These are phyloP conservation scores for Coemansia sp. DNA, from an alignment of 192 early-diverging fungal species.

Conservation along the genomic window DNA sequence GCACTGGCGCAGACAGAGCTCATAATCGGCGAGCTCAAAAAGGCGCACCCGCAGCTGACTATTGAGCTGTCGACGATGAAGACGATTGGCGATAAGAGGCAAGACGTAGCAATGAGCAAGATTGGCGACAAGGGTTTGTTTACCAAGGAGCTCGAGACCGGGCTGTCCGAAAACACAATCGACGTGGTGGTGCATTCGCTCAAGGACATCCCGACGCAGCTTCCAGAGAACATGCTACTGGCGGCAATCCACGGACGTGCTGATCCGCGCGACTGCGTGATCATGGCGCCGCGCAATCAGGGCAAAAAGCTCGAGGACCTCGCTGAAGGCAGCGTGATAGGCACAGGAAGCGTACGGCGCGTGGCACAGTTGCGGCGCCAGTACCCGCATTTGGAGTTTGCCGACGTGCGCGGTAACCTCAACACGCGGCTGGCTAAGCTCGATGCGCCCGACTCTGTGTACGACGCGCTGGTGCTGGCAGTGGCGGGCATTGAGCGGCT, in stretches of 20 bases:
- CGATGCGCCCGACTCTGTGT: constrained; percentile 64
- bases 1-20: constrained; percentile 83
- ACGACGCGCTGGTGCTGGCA: constrained; percentile 80
- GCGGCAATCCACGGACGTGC: constrained; percentile 85
- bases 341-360: constrained; percentile 86
- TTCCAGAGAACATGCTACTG: constrained; percentile 79
- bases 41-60: constrained; percentile 40
- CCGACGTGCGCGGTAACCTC: constrained; percentile 79
- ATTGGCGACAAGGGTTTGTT: constrained; percentile 91
- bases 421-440: constrained; percentile 88
- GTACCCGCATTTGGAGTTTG: constrained; percentile 76
- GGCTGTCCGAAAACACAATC: constrained; percentile 63
- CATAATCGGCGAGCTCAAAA: constrained; percentile 61
- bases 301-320: constrained; percentile 61
- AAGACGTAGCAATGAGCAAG: constrained; percentile 79
- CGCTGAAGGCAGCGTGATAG: constrained; percentile 74
- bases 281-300: constrained; percentile 54
- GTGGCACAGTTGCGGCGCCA: constrained; percentile 78
- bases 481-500: constrained; percentile 82
- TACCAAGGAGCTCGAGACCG: constrained; percentile 86
- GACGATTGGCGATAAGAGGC: constrained; percentile 79
- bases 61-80: constrained; percentile 64
- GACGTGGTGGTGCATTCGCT: constrained; percentile 92
- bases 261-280: constrained; percentile 86
- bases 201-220: constrained; percentile 88